phyloP scores from a whole-genome alignment of 805 yeast genomes.

The Metschnikowia baotianmanensis region DNA sequence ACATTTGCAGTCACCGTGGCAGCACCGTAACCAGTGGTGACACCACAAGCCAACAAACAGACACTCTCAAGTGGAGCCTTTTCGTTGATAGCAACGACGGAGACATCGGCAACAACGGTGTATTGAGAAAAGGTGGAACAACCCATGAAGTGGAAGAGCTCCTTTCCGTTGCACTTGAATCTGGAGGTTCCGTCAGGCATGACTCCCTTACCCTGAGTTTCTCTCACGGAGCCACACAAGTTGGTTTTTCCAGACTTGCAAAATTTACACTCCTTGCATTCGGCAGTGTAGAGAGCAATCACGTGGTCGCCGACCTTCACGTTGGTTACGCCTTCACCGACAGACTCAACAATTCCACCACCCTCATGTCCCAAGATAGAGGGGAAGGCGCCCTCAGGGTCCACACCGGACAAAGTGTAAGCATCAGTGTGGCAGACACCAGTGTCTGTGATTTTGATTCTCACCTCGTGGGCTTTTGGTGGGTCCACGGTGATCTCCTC shows the following conservation, averaged over 20 bases:
- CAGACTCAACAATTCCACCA: slow-evolving; percentile 92
- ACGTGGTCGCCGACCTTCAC: slow-evolving; percentile 95
- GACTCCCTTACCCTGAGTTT: slow-evolving; percentile 96
- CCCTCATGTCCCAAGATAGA: slow-evolving; percentile 96
- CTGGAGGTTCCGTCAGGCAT: slow-evolving; percentile 98
- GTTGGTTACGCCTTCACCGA: slow-evolving; percentile 90
- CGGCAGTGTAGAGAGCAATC: slow-evolving; percentile 93
- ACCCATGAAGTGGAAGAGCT: slow-evolving; percentile 93
- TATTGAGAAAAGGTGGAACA: slow-evolving; percentile 96
- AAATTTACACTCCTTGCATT: slow-evolving; percentile 92
- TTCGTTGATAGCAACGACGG: slow-evolving; percentile 88
- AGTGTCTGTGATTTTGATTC: slow-evolving; percentile 81
- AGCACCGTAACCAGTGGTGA: slow-evolving; percentile 98
- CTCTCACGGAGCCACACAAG: slow-evolving; percentile 92
- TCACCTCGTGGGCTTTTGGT: slow-evolving; percentile 96
- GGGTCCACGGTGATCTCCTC: slow-evolving; percentile 90
- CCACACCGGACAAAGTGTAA: slow-evolving; percentile 89
- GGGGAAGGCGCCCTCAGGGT: slow-evolving; percentile 97
- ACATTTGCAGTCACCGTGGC: slow-evolving; percentile 93
- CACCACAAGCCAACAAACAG: slow-evolving; percentile 96
- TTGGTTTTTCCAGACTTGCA: slow-evolving; percentile 95
- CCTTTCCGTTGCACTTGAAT: slow-evolving; percentile 83
- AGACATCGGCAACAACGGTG: slow-evolving; percentile 96
- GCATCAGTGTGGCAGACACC: slow-evolving; percentile 99
- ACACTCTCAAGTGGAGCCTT: slow-evolving; percentile 82